phyloP scores from a whole-genome alignment of 352 stramenopile species.

The Phytophthora sp. region DNA sequence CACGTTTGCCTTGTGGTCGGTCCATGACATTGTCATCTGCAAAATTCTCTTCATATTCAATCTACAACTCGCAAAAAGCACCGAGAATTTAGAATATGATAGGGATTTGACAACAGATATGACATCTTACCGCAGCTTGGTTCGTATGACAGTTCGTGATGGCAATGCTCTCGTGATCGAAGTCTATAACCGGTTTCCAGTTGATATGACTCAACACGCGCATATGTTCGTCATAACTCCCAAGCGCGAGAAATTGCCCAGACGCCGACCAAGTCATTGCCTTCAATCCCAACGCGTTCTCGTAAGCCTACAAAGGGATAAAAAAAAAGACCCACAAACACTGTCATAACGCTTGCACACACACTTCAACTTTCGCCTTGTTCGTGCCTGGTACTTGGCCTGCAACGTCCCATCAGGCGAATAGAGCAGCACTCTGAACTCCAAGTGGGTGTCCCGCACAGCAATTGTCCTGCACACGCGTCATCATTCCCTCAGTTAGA shows the following conservation, averaged over 20 bases:
- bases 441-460: constrained; percentile 72
- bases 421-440: constrained; percentile 81
- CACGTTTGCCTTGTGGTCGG: constrained; percentile 64
- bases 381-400: constrained; percentile 72
- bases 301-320: constrained; percentile 69
- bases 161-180: constrained; percentile 70
- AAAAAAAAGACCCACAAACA: no score
- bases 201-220: constrained; percentile 79
- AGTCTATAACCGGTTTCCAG: constrained; percentile 76
- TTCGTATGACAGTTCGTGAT: constrained; percentile 53
- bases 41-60: constrained; percentile 79
- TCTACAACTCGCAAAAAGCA: constrained; percentile 34
- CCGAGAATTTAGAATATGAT: no score
- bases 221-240: constrained; percentile 81
- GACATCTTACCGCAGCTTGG: constrained; percentile 45
- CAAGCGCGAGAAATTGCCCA: constrained; percentile 79
- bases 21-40: constrained; percentile 54
- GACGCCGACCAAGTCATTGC: constrained; percentile 78
- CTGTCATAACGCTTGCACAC: no score
- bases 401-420: constrained; percentile 64
- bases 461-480: constrained; percentile 56
- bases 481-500: background rate
- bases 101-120: no score
- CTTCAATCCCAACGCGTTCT: constrained; percentile 78
- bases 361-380: background rate